Conservation (phyloP, 352 stramenopile species). For the Globisporangium acanthophoron region DNA sequence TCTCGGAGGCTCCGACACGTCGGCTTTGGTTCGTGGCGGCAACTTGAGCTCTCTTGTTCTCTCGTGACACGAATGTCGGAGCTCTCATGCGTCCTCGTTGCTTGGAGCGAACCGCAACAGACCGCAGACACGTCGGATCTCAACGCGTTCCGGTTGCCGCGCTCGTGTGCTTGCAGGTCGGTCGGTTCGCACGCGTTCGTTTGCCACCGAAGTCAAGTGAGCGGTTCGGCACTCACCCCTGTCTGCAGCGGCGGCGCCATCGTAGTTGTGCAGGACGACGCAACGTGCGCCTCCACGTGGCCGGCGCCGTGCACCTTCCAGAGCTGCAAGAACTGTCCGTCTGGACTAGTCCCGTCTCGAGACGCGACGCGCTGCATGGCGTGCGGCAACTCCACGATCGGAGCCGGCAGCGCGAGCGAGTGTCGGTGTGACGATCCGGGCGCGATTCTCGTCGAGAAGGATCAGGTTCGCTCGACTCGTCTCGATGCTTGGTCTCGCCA, state of each 20-base stretch:
- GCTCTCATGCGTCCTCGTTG: not conserved
- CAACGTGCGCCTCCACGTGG: slow-evolving; percentile 50
- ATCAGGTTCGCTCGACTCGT: slow-evolving; percentile 16
- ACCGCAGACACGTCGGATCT: slow-evolving; percentile 20
- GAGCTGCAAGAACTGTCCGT: slow-evolving; percentile 33
- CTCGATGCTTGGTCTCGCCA: not conserved
- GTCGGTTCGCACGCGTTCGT: slow-evolving; percentile 4
- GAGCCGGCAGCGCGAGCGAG: slow-evolving; percentile 28
- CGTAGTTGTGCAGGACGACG: slow-evolving; percentile 19
- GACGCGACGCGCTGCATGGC: slow-evolving; percentile 43
- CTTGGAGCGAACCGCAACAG: slow-evolving; percentile 13
- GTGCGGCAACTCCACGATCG: slow-evolving; percentile 60
- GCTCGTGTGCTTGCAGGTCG: slow-evolving; percentile 42
- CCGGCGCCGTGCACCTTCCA: slow-evolving; percentile 50
- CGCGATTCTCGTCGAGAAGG: slow-evolving; percentile 51
- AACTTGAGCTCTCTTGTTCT: not conserved
- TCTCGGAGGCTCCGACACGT: slow-evolving; percentile 22
- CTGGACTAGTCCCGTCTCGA: slow-evolving; percentile 28
- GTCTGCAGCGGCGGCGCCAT: slow-evolving; percentile 17
- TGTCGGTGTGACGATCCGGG: slow-evolving; percentile 35
- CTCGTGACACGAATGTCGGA: not conserved
- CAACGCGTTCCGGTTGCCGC: slow-evolving; percentile 19
- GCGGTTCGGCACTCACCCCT: not conserved
- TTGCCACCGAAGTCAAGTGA: not conserved
- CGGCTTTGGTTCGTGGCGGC: slow-evolving; percentile 7